A percentile compares a stretch with the other conserved stretches of the same genome.
These are phyloP conservation scores for Tetrapisispora fleetii DNA, from an alignment of 805 yeast species.

Conservation along the genomic window DNA sequence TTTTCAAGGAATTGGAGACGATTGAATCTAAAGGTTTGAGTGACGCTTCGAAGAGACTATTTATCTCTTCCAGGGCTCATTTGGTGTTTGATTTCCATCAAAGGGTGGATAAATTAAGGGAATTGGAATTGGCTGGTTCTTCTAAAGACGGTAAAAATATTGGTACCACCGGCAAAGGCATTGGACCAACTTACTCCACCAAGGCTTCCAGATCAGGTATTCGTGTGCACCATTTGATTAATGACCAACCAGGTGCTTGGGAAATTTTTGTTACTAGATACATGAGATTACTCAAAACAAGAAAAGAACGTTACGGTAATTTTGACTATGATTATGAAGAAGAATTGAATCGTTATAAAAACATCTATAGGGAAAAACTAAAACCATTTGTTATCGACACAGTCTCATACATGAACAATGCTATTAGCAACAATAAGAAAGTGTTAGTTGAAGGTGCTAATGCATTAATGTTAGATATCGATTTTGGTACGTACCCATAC, in stretches of 20 bases:
- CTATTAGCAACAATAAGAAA: conserved; percentile 67
- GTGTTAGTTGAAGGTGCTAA: conserved; percentile 96
- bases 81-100: conserved; percentile 97
- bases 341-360: conserved; percentile 68
- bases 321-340: conserved; percentile 79
- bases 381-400: conserved; percentile 93
- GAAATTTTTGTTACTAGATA: conserved; percentile 74
- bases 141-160: conserved; percentile 61
- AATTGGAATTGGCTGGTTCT: conserved; percentile 63
- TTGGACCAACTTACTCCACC: conserved; percentile 96
- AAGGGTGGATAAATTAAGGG: conserved; percentile 90
- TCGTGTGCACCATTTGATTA: conserved; percentile 90
- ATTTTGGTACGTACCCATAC: conserved; percentile 95
- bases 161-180: conserved; percentile 98
- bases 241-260: conserved; percentile 88
- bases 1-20: conserved; percentile 76
- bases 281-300: conserved; percentile 65
- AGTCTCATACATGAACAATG: conserved; percentile 71
- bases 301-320: conserved; percentile 86
- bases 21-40: conserved; percentile 72
- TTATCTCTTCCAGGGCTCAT: conserved; percentile 89
- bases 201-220: conserved; percentile 95
- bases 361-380: conserved; percentile 53
- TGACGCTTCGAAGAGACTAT: conserved; percentile 53
- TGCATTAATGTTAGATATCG: conserved; percentile 94